Evolutionary conservation across 2,329 filamentous ascomycete species (phyloP), one percentile per base, ranked within the genome.

Genomic region (Hymenoscyphus fraxineus): DNA sequence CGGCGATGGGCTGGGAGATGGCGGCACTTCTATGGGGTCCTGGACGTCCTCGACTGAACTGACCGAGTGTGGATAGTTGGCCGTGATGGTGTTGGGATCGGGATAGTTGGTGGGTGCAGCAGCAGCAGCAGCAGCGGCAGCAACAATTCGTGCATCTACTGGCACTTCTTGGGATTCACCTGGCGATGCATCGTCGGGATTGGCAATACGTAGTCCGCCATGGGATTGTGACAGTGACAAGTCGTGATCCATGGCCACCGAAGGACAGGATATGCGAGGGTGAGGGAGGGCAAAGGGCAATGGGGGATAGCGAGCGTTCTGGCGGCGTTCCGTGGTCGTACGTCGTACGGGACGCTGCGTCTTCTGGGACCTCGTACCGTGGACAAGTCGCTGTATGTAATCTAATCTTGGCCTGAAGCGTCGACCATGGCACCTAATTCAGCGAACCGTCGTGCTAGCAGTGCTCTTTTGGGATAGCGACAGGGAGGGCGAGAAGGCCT

Each of bases 181-280:
- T 19, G 70, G 68, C 22, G 73, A 73, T 58, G 69, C 67, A 70
- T 71, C 68, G 80, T 97, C 93, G 80, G 94, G 94, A 78, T 98
- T 99, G 73, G 95, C 94, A 78, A 99, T 98, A 77, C 94, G 92
- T 78, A 99, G 83, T 74, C 94, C 94, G 75, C 95, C 95, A 74
- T 98, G 85, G 75, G 92, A 92, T 80, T 93, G 91, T 75, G 93
- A 95, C 71, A 98, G 87, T 79, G 91, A 96, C 77, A 97, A 81
- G 81, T 97, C 93, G 78, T 91, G 92, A 80, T 93, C 92, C 93
- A 97, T 97, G 19, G 47, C 47, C 47, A n/a, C 15, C 44, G n/a
- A 51, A 51, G 44, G 44, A 51, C 44, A 51, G 44, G 44, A 51
- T 51, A 16, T 51, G 44, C 44, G 41, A 44, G 16, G 41, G n/a